A percentile compares a stretch with the other conserved stretches of the same genome.
These are phyloP conservation scores for Raddia distichophylla DNA, from an alignment of 176 grass and related monocot genomes.

Conservation along the genomic window DNA sequence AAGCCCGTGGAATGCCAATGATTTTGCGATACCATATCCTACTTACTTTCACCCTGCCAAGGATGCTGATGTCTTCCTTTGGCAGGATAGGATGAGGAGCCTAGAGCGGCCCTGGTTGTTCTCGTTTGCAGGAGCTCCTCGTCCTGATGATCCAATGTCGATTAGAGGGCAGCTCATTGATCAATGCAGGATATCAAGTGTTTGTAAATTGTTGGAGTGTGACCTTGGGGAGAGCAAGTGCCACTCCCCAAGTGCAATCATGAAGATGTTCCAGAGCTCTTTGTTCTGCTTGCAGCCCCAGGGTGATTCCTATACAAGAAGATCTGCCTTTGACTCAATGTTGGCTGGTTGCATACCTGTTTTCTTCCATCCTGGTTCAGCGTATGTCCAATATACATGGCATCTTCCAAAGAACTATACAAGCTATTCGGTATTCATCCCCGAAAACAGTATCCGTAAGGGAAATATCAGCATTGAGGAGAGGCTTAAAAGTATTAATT, in stretches of 20 bases:
- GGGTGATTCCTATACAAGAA: slow-evolving; percentile 91
- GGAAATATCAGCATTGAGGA: slow-evolving; percentile 76
- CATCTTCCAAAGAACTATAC: slow-evolving; percentile 96
- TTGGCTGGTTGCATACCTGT: slow-evolving; percentile 95
- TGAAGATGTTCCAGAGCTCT: slow-evolving; percentile 98
- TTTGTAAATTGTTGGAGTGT: slow-evolving; percentile 86
- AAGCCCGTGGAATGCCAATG: slow-evolving; percentile 92
- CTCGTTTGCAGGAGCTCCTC: slow-evolving; percentile 92
- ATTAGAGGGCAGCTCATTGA: slow-evolving; percentile 85
- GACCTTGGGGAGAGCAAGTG: slow-evolving; percentile 97
- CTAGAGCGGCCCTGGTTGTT: slow-evolving; percentile 80
- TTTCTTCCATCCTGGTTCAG: slow-evolving; percentile 98
- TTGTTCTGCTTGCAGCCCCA: slow-evolving; percentile 95
- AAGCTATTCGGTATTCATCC: slow-evolving; percentile 90
- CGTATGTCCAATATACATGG: slow-evolving; percentile 91
- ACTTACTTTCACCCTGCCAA: slow-evolving; percentile 94
- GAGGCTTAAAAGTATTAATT: slow-evolving; percentile 65
- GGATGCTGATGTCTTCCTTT: slow-evolving; percentile 79
- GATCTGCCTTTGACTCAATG: slow-evolving; percentile 95
- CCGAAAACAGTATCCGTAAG: slow-evolving; percentile 62
- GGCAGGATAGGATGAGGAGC: slow-evolving; percentile 96
- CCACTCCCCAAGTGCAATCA: slow-evolving; percentile 84
- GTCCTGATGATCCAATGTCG: slow-evolving; percentile 81
- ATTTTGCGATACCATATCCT: slow-evolving; percentile 89
- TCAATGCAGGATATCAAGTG: slow-evolving; percentile 77